Base-by-base conservation (phyloP, 1,139 yeast species). In the Tardiomyces depauwii region DNA sequence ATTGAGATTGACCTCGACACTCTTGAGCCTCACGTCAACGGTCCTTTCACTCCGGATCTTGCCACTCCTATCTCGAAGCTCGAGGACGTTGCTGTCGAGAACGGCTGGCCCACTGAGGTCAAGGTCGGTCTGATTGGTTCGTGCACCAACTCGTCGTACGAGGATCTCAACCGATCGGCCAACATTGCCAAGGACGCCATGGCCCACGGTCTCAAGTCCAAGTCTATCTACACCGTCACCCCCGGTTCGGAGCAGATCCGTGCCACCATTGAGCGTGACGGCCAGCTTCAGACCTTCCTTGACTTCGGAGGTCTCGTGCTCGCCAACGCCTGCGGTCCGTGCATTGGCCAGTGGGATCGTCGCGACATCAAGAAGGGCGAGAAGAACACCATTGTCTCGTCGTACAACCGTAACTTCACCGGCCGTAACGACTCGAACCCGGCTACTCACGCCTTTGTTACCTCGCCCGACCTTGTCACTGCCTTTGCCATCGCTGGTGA, bases 281-380 rank as follows among this genome's bases (percentile, higher is more conserved):
- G 97, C 63, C 89, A 83, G 73, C 77, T 89, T 62, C 73, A 83
- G 64, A 82, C 89, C 60, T 88, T 91, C 72, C 80, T 82, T 68
- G 93, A 86, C 64, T 84, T 83, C 59, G 97, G 97, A 63, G 97
- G 95, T 73, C 76, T 82, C 54, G 96, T 91, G 53, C 77, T 91
- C 70, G 97, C 98, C 57, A 91, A 91, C 68, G 98, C 98, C 54
- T 89, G 98, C 78, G 98, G 98, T 70, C 98, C 98, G 70, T 89
- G 98, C 80, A 91, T 91, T 66, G 98, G 98, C 69, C 98, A 91
- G 78, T 91, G 98, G 98, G 97, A 91, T 69, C 86, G 98, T 77
- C 88, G 79, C 66, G 97, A 91, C 68, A 79, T 89, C 68, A 78
- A 85, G 77, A 91, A 88, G 81, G 96, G 96, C 73, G 96, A 87